A percentile compares a stretch with the other conserved stretches of the same genome.
Conservation (phyloP, 225 moss, liverwort and hornwort species). For the Sphagnum contortum region DNA sequence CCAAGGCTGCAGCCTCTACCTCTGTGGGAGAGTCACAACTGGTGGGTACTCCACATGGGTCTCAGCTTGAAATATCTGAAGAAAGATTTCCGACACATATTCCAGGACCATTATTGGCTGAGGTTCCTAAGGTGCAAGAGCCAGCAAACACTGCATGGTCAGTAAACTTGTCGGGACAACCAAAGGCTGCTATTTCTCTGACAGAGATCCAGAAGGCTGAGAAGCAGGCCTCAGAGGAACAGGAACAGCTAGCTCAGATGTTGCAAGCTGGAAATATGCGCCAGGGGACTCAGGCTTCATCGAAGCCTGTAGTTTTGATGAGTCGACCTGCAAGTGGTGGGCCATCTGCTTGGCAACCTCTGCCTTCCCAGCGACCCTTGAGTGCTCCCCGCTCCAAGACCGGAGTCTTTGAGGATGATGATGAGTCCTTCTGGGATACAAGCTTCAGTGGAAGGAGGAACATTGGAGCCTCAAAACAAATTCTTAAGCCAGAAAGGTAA, state of each 20-base stretch:
- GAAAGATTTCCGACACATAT: conserved; percentile 40
- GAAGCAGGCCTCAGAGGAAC: conserved; percentile 48
- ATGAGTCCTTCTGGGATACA: conserved; percentile 77
- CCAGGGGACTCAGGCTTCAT: conserved; percentile 4
- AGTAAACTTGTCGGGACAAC: conserved; percentile 29
- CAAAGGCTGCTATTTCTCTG: conserved; percentile 48
- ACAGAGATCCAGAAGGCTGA: conserved; percentile 62
- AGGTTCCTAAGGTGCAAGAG: conserved; percentile 40
- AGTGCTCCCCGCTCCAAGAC: conserved; percentile 5
- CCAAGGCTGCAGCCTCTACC: conserved; percentile 18
- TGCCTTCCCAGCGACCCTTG: conserved; percentile 24
- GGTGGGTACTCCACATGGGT: conserved; percentile 27
- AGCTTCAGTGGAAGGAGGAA: conserved; percentile 55
- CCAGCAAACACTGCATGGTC: conserved; percentile 48
- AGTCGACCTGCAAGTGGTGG: conserved; percentile 34
- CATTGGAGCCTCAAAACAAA: no score
- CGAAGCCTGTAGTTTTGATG: conserved; percentile 36
- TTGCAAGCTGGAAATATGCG: conserved; percentile 11
- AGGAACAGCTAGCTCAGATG: conserved; percentile 32
- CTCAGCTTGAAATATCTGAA: conserved; percentile 29
- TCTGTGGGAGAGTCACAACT: conserved; percentile 27
- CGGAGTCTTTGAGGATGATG: conserved; percentile 48
- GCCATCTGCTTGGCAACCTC: conserved; percentile 63
- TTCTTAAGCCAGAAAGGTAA: no score
- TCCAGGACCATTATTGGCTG: conserved; percentile 51